Evolutionary conservation across 768 basidiomycete species (phyloP), one percentile per base, ranked within the genome.

Genomic region (Paxillus rubicundulus): DNA sequence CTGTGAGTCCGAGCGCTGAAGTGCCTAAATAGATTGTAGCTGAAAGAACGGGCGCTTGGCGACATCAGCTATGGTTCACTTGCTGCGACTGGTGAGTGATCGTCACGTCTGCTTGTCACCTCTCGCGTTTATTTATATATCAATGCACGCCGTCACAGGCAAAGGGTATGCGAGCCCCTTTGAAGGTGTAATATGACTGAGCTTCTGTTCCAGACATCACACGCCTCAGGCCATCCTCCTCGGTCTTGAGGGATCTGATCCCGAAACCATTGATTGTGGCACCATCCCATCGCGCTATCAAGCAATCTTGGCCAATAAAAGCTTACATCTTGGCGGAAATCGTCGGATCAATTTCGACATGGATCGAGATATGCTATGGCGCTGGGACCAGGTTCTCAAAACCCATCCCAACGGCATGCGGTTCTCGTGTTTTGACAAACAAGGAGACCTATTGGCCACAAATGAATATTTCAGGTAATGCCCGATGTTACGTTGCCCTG

Each of bases 341-440:
- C 87, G 88, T 52, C 73, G 77, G n/a, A 89, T 98, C 55, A 70
- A 79, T 44, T 98, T 90, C 62, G 88, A 94, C 67, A 87, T 91
- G 80, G 84, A 92, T 55, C 77, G 82, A 24, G 96, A 98, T 66
- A 92, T 98, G 91, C 73, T 93, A 20, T 96, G 92, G 92, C 77
- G 87, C 21, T 92, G 85, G 83, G 89, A 92, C 61, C 83, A 88
- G 47, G 87, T 93, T n/a, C 79, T 94, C 24, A 87, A 86, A 68
- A 90, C 89, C 0, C 89, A 92, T 64, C 87, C 92, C 0, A 96
- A 96, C 64, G 95, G 95, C 40, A 95, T 98, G 84, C 80, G 92
- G 9, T 98, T 98, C 68, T 86, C 86, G 33, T 88, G 82, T 32
- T 98, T 93, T 58, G 84, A 78, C 48, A 75, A 79, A 42, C 75